phyloP scores from a whole-genome alignment of 2,329 filamentous ascomycete species.

The Ophiostoma sp. region DNA sequence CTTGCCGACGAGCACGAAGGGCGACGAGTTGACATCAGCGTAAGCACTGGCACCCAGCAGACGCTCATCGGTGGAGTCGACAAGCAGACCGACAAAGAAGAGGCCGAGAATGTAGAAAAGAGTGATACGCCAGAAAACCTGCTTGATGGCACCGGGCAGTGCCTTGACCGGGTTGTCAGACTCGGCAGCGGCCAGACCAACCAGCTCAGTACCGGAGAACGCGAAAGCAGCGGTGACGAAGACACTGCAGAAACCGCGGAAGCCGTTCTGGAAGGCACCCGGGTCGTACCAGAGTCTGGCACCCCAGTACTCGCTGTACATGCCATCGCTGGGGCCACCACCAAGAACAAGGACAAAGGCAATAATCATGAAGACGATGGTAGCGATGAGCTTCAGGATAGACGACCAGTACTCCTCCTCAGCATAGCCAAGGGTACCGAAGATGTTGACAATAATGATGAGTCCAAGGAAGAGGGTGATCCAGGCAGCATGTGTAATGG shows the following conservation, averaged over 20 bases:
- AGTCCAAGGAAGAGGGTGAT: conserved; percentile 50
- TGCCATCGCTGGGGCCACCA: conserved; percentile 49
- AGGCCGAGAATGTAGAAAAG: conserved; percentile 51
- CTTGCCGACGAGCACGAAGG: conserved; percentile 54
- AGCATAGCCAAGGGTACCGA: conserved; percentile 51
- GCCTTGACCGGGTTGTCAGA: conserved; percentile 63
- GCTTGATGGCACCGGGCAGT: conserved; percentile 77
- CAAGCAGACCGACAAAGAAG: conserved; percentile 47
- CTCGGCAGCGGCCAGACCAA: conserved; percentile 70
- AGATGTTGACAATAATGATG: conserved; percentile 51
- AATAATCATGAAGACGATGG: conserved; percentile 59
- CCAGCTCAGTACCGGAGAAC: conserved; percentile 67
- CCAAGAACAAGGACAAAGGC: conserved; percentile 54
- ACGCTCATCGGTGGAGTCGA: conserved; percentile 41
- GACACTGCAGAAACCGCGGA: conserved; percentile 66
- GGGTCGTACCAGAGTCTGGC: conserved; percentile 46
- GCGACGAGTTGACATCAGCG: conserved; percentile 43
- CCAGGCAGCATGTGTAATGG: conserved; percentile 46
- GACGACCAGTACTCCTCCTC: conserved; percentile 58
- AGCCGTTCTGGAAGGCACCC: conserved; percentile 62
- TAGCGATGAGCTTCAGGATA: conserved; percentile 52
- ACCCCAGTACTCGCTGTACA: conserved; percentile 45
- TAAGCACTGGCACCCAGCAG: conserved; percentile 47
- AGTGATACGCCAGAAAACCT: conserved; percentile 59
- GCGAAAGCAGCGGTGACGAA: conserved; percentile 70